Conservation (phyloP, 2,329 filamentous ascomycete species). For the Fusarium sororula region DNA sequence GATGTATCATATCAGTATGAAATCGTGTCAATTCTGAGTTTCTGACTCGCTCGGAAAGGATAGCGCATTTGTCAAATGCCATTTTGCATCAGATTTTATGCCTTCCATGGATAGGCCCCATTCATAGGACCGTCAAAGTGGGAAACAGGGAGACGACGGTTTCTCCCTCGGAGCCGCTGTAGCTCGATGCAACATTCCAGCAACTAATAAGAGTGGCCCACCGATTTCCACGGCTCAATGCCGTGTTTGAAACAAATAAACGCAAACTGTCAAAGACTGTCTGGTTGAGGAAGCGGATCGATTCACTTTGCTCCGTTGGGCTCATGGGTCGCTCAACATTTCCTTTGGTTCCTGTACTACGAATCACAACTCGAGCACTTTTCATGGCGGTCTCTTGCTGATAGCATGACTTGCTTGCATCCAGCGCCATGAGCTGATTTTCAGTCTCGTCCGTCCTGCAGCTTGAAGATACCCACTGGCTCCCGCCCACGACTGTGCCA, state of each 20-base stretch:
- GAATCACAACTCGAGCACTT: background rate
- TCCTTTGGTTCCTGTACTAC: background rate
- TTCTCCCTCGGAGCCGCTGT: conserved; percentile 7
- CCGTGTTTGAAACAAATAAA: conserved; percentile 25
- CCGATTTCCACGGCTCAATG: conserved; percentile 10
- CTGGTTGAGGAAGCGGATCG: background rate
- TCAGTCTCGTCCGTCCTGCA: conserved; percentile 32
- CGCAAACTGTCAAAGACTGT: background rate
- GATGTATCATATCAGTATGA: background rate
- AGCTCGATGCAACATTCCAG: conserved; percentile 38
- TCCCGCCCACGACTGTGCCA: conserved; percentile 33
- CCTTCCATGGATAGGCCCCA: background rate
- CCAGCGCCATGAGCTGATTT: conserved; percentile 40
- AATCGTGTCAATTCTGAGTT: background rate
- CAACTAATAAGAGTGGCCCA: conserved; percentile 4
- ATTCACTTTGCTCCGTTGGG: background rate
- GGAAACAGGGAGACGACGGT: conserved; percentile 8
- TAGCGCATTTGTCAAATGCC: background rate
- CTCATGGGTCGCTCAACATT: background rate
- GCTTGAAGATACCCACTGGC: conserved; percentile 33
- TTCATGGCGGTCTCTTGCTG: conserved; percentile 16
- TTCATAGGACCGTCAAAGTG: conserved; percentile 6
- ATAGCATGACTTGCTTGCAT: conserved; percentile 40
- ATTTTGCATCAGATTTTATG: background rate
- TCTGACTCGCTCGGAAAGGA: conserved; percentile 4